These are phyloP conservation scores for Moniliella sp. DNA, from an alignment of 1,284 basidiomycete species.

Conservation along the genomic window DNA sequence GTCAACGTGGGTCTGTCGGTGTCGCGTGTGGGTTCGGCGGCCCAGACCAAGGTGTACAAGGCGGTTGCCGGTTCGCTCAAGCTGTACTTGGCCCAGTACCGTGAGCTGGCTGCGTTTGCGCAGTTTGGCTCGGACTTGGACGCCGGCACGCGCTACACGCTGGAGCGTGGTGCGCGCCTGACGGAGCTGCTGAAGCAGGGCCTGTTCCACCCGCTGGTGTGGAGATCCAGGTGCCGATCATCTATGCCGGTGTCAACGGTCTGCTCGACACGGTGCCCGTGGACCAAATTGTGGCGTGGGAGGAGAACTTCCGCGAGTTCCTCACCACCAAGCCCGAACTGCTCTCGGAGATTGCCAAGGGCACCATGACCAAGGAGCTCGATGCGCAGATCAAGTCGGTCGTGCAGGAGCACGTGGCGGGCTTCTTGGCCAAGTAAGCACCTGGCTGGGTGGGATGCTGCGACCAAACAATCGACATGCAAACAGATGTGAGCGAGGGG, in stretches of 20 bases:
- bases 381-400: constrained; percentile 48
- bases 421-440: constrained; percentile 20
- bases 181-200: constrained; percentile 98
- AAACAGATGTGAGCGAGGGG: too few species aligned
- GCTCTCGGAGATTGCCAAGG: constrained; percentile 48
- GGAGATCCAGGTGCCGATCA: constrained; percentile 91
- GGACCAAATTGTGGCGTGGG: constrained; percentile 83
- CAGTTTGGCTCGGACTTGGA: constrained; percentile 99
- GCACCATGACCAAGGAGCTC: constrained; percentile 64
- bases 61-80: constrained; percentile 98
- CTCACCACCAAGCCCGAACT: constrained; percentile 27
- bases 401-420: constrained; percentile 21
- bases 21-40: constrained; percentile 96
- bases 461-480: too few species aligned
- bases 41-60: constrained; percentile 72
- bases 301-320: constrained; percentile 66
- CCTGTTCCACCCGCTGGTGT: constrained; percentile 52
- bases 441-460: too few species aligned
- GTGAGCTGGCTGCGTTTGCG: constrained; percentile 96
- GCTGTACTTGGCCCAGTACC: constrained; percentile 97
- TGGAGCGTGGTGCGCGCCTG: constrained; percentile 87
- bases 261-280: constrained; percentile 59
- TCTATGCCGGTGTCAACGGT: constrained; percentile 87
- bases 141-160: constrained; percentile 62
- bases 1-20: constrained; percentile 99